Conservation (phyloP, 371 early-diverging fungal genomes). For the Mortierella sp. region DNA sequence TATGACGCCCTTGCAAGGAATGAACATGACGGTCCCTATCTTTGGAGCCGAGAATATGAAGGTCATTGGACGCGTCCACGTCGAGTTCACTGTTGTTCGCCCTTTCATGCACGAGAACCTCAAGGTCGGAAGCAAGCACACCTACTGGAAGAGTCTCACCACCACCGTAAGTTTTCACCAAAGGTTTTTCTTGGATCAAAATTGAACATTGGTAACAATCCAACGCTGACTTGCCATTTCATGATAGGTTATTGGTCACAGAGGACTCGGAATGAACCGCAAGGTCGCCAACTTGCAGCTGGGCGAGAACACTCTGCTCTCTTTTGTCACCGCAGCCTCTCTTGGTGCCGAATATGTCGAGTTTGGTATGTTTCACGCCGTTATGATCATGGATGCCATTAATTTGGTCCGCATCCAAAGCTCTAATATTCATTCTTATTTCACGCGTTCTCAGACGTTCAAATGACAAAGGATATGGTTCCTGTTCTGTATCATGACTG, state of each 20-base stretch:
- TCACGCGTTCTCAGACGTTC: conserved; percentile 79
- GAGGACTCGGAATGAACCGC: conserved; percentile 95
- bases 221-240: background rate
- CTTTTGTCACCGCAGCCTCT: conserved; percentile 90
- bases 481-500: conserved; percentile 98
- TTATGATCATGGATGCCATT: background rate
- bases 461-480: conserved; percentile 92
- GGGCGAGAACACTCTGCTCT: conserved; percentile 95
- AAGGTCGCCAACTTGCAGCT: conserved; percentile 77
- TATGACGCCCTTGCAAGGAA: conserved; percentile 54
- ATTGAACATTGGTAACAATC: background rate
- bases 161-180: conserved; percentile 63
- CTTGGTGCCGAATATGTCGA: conserved; percentile 95
- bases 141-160: conserved; percentile 76
- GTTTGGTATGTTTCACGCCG: conserved; percentile 75
- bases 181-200: background rate
- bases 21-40: conserved; percentile 70
- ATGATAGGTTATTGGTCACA: conserved; percentile 90
- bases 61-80: conserved; percentile 72
- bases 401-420: background rate
- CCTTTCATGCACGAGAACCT: conserved; percentile 77
- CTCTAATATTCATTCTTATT: background rate
- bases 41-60: conserved; percentile 68
- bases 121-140: conserved; percentile 69
- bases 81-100: conserved; percentile 77